These are phyloP conservation scores for Penicillium nucicola DNA, from an alignment of 495 filamentous ascomycete species.

Conservation along the genomic window DNA sequence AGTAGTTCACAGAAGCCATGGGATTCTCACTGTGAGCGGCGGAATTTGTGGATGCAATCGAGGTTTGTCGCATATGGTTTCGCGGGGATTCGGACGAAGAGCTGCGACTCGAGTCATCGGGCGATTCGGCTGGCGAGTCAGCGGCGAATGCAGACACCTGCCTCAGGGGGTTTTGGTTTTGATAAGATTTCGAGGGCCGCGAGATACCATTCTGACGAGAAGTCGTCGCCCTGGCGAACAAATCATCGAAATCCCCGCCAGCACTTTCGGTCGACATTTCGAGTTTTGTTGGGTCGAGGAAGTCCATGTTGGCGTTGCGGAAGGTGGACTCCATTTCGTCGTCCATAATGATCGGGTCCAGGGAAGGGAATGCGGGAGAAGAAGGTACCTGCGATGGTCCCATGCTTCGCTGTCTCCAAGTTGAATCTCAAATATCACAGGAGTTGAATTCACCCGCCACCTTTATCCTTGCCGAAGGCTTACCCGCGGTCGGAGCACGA, in stretches of 20 bases:
- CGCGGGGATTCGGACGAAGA: slow-evolving; percentile 45
- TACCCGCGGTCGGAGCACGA: slow-evolving; percentile 4
- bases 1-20: slow-evolving; percentile 31
- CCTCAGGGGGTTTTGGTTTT: slow-evolving; percentile 35
- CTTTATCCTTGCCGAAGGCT: slow-evolving; percentile 1
- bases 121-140: slow-evolving; percentile 44
- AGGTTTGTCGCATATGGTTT: slow-evolving; percentile 38
- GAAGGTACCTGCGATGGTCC: slow-evolving; percentile 36
- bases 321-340: slow-evolving; percentile 46
- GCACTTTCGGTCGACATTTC: slow-evolving; percentile 36
- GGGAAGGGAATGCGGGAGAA: slow-evolving; percentile 38
- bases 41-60: slow-evolving; percentile 39
- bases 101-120: slow-evolving; percentile 41
- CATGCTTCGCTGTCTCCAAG: slow-evolving; percentile 29
- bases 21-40: slow-evolving; percentile 40
- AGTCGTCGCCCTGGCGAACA: slow-evolving; percentile 34
- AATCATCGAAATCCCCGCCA: slow-evolving; percentile 44
- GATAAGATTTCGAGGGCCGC: slow-evolving; percentile 30
- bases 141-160: slow-evolving; percentile 31
- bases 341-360: slow-evolving; percentile 47
- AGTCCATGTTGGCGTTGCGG: slow-evolving; percentile 41
- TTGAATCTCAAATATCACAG: slow-evolving; percentile 2
- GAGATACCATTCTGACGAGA: slow-evolving; percentile 27
- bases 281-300: slow-evolving; percentile 35
- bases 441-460: slow-evolving; percentile 11